Evolutionary conservation across 140 eudicot species (phyloP), one percentile per base, ranked within the genome.

Genomic region (Stevia rebaudiana): DNA sequence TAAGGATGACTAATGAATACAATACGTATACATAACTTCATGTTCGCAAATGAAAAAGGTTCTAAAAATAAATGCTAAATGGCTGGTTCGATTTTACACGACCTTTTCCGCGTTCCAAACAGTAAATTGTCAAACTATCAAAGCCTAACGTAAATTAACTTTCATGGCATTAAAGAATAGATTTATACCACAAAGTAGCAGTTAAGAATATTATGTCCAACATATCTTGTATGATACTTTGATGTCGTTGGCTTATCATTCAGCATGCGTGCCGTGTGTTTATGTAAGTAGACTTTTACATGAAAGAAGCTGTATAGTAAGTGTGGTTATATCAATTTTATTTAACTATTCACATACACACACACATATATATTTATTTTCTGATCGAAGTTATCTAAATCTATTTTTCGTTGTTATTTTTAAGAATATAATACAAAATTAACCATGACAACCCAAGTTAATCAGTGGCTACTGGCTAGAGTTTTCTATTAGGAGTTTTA

Each of bases 241-340:
- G 3, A 49, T 46, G 18, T 46, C 15, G 15, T 64, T 30, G 57
- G 11, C 57, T 46, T 31, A 25, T 10, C 11, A 17, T 25, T 47
- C 18, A 64, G 57, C 31, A 59, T 11, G 64, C 11, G 33, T 59
- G 16, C 17, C 21, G 12, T 11, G 36, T 59, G 2, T 37, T 35
- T 36, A 39, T 36, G 48, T 59, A 36, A 18, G 65, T 19, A 36
- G 48, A 59, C 19, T 48, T 59, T 59, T 59, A 18, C 31, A 59
- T 18, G 47, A 36, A 59, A n/a, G 48, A 30, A 65, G 44, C 43
- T 42, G 68, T 16, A 63, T 17, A 17, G 16, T 44, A 33, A 13
- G 21, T 35, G 47, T 65, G 19, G 44, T 16, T 5, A 35, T 25
- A 25, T n/a, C n/a, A 43, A n/a, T 25, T 54, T 30, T 30, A 54